Percentiles rank a stretch among this genome's conserved stretches.
Evolutionary conservation across 495 filamentous ascomycete genomes (phyloP).

Genomic region (Elaphomyces granulatus): DNA sequence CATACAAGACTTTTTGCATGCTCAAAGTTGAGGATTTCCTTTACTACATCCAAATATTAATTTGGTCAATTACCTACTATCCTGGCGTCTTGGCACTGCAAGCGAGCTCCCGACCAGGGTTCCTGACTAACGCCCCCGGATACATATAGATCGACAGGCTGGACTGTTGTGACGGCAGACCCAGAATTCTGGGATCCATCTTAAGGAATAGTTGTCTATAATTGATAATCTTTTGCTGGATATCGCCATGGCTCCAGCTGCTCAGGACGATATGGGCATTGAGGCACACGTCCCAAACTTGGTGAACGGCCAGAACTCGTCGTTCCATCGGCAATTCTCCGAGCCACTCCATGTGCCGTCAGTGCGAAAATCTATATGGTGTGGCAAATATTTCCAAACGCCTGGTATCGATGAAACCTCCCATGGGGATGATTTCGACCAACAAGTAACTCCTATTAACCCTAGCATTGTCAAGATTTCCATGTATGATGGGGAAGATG

Average conservation of each 20-base stretch:
- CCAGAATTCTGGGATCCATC: no score
- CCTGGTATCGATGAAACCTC: constrained; percentile 15
- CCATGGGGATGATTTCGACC: constrained; percentile 16
- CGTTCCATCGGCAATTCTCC: constrained; percentile 31
- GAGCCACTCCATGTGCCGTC: constrained; percentile 24
- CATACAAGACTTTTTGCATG: no score
- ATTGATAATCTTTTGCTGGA: no score
- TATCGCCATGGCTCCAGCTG: constrained; percentile 23
- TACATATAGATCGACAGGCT: neutral
- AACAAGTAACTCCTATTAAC: constrained; percentile 22
- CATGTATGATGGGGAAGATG: constrained; percentile 12
- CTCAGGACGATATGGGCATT: constrained; percentile 23
- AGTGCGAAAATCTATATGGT: constrained; percentile 23
- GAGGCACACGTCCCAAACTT: constrained; percentile 30
- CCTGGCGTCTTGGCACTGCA: constrained; percentile 30
- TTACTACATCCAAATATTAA: no score
- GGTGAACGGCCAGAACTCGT: constrained; percentile 28
- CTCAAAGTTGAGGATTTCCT: no score
- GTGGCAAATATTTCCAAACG: constrained; percentile 22
- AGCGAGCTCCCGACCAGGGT: constrained; percentile 21
- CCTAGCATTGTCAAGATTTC: constrained; percentile 16
- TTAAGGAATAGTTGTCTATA: no score
- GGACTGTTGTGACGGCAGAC: no score
- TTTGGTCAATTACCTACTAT: no score
- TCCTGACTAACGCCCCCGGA: constrained; percentile 14